Percentiles rank a stretch among this genome's conserved stretches.
Evolutionary conservation across 805 yeast species (phyloP).

Genomic region (Ogataea pini): DNA sequence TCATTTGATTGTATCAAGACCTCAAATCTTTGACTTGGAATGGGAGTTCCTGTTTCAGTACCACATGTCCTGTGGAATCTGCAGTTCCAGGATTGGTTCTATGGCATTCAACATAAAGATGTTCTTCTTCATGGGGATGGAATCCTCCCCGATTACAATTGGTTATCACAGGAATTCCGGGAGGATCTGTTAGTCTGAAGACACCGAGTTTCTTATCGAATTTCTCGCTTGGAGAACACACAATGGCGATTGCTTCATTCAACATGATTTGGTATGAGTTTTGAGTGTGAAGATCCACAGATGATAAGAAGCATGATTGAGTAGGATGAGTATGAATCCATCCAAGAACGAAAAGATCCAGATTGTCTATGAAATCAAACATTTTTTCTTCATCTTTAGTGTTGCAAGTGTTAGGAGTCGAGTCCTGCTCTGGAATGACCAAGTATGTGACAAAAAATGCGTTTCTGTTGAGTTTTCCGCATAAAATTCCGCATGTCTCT

Average conservation of each 20-base stretch:
- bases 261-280: conserved; percentile 68
- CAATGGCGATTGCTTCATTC: conserved; percentile 68
- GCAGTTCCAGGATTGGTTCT: conserved; percentile 31
- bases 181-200: conserved; percentile 65
- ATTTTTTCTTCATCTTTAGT: conserved; percentile 61
- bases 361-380: conserved; percentile 54
- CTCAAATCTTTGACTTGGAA: conserved; percentile 53
- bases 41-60: conserved; percentile 45
- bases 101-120: conserved; percentile 51
- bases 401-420: conserved; percentile 62
- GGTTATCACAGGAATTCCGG: conserved; percentile 58
- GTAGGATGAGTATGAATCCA: conserved; percentile 80
- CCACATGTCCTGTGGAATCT: conserved; percentile 48
- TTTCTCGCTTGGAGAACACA: conserved; percentile 54
- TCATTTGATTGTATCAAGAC: background rate
- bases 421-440: conserved; percentile 62
- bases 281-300: conserved; percentile 69
- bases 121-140: conserved; percentile 59
- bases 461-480: conserved; percentile 60
- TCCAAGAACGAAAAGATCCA: conserved; percentile 63
- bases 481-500: conserved; percentile 68
- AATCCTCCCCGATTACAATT: conserved; percentile 51
- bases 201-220: conserved; percentile 51
- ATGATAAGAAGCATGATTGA: conserved; percentile 67
- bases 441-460: conserved; percentile 65